Evolutionary conservation across 371 early-diverging fungal species (phyloP).

Genomic region (Rhizopus microsporus): DNA sequence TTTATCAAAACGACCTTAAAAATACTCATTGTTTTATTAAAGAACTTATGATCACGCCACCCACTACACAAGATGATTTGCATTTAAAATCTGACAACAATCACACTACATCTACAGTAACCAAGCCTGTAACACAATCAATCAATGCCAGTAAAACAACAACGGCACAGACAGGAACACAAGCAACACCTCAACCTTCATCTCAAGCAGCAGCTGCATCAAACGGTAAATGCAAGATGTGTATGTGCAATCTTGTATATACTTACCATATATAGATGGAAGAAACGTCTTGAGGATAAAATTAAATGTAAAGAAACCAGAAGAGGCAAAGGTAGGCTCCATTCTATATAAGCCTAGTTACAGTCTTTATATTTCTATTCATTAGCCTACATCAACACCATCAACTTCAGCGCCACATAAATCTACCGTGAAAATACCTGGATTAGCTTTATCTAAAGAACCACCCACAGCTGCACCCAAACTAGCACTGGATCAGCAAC

Average conservation of each 20-base stretch:
- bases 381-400: neutral
- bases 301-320: constrained; percentile 6
- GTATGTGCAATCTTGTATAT: neutral
- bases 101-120: neutral
- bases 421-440: constrained; percentile 3
- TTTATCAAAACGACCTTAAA: neutral
- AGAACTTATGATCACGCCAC: constrained; percentile 1
- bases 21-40: neutral
- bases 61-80: neutral
- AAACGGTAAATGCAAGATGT: neutral
- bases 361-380: neutral
- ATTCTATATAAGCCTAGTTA: neutral
- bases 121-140: too few species aligned
- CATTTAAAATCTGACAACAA: neutral
- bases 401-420: neutral
- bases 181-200: neutral
- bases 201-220: neutral
- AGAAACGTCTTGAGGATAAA: constrained; percentile 2
- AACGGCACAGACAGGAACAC: neutral
- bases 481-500: constrained; percentile 1
- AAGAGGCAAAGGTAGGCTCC: neutral
- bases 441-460: constrained; percentile 10
- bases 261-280: neutral
- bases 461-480: constrained; percentile 2
- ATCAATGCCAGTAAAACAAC: neutral